These are phyloP conservation scores for Penicillium vulpinum DNA, from an alignment of 2,329 filamentous ascomycete species.

Conservation along the genomic window DNA sequence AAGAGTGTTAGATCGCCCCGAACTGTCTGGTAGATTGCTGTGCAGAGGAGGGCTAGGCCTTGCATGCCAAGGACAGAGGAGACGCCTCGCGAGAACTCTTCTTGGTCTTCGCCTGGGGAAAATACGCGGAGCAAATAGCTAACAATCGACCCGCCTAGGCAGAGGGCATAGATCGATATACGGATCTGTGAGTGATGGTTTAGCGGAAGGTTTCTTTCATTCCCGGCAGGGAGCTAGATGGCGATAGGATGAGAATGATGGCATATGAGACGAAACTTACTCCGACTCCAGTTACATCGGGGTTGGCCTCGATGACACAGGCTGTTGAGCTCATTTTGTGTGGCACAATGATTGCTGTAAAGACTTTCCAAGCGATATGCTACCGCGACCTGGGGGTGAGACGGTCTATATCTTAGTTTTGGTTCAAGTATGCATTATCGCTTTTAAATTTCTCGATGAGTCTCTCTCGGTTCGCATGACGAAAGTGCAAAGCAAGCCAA, in stretches of 20 bases:
- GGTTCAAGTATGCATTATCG: not conserved
- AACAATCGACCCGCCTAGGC: constrained; percentile 17
- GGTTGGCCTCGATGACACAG: constrained; percentile 18
- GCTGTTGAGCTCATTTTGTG: constrained; percentile 15
- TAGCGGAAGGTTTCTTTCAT: not conserved
- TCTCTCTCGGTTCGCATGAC: not conserved
- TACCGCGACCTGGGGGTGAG: not conserved
- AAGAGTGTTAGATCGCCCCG: constrained; percentile 19
- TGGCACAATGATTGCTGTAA: not conserved
- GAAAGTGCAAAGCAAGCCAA: not conserved
- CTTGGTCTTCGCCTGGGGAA: constrained; percentile 16
- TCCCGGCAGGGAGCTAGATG: not conserved
- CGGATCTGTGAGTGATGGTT: constrained; percentile 12
- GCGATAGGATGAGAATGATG: not conserved
- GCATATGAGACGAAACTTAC: constrained; percentile 7
- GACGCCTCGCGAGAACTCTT: constrained; percentile 18
- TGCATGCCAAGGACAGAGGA: constrained; percentile 20
- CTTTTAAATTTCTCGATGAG: not conserved
- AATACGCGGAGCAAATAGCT: constrained; percentile 17
- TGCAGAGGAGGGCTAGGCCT: constrained; percentile 21
- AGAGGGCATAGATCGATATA: constrained; percentile 20
- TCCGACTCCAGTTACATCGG: constrained; percentile 17
- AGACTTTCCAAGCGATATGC: not conserved
- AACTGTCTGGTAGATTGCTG: constrained; percentile 20
- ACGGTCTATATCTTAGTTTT: not conserved